Percentiles rank a stretch among this genome's conserved stretches.
These are phyloP conservation scores for Globisporangium nodosum DNA, from an alignment of 352 stramenopile genomes.

Conservation along the genomic window DNA sequence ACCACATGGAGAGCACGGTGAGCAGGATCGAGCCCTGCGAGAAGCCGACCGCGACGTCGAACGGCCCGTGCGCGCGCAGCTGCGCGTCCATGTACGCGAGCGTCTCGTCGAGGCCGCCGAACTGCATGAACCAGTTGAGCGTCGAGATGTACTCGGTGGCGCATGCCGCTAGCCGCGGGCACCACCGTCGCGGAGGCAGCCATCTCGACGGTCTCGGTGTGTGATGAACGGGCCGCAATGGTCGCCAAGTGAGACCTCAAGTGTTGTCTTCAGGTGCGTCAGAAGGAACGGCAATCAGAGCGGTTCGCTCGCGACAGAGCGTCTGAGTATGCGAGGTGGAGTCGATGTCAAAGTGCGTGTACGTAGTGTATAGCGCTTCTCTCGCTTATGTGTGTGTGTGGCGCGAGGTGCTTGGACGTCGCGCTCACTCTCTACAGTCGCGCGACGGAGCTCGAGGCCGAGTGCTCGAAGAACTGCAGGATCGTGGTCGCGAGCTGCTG, in stretches of 20 bases:
- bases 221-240: too few relatives aligned
- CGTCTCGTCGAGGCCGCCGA: conserved; percentile 23
- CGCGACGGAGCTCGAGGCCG: conserved; percentile 20
- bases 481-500: conserved; percentile 31
- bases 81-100: conserved; percentile 29
- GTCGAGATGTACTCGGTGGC: conserved; percentile 12
- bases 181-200: too few relatives aligned
- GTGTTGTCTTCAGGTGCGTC: too few relatives aligned
- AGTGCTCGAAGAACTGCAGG: conserved; percentile 39
- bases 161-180: conserved; percentile 3
- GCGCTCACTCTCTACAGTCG: conserved; percentile 12
- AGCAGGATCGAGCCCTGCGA: conserved; percentile 38
- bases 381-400: too few relatives aligned
- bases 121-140: conserved; percentile 18
- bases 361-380: too few relatives aligned
- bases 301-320: too few relatives aligned
- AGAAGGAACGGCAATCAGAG: too few relatives aligned
- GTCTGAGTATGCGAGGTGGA: too few relatives aligned
- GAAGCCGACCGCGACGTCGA: conserved; percentile 44
- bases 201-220: too few relatives aligned
- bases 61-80: conserved; percentile 24
- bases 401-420: too few relatives aligned
- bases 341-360: too few relatives aligned
- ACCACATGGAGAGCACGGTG: conserved; percentile 26
- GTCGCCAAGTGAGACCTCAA: too few relatives aligned